These are phyloP conservation scores for Colletotrichum paranaense DNA, from an alignment of 2,329 filamentous ascomycete genomes.

Conservation along the genomic window DNA sequence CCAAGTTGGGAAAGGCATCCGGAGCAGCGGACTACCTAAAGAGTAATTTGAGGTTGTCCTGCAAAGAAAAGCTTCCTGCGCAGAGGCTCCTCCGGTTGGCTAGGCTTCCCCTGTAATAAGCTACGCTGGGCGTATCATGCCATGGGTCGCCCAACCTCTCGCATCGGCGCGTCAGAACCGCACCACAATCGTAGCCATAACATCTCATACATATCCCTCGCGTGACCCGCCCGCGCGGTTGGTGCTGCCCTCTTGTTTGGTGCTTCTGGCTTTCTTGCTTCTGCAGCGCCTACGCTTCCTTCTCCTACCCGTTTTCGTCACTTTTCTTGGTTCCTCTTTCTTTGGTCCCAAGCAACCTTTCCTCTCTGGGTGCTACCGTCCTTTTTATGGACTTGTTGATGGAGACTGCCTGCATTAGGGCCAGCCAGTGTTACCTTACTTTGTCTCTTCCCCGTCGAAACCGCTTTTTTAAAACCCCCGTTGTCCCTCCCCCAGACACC, in stretches of 20 bases:
- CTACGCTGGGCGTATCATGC: conserved; percentile 27
- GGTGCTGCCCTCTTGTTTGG: background rate
- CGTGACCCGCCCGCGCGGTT: conserved; percentile 25
- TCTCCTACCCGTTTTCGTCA: conserved; percentile 30
- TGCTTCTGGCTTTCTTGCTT: conserved; percentile 12
- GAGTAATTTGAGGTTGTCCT: conserved; percentile 25
- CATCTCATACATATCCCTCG: conserved; percentile 36
- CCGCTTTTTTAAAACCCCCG: conserved; percentile 27
- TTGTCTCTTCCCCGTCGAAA: conserved; percentile 23
- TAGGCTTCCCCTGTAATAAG: conserved; percentile 25
- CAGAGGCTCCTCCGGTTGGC: conserved; percentile 25
- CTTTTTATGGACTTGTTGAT: conserved; percentile 21
- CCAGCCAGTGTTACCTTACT: conserved; percentile 23
- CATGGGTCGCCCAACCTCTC: conserved; percentile 34
- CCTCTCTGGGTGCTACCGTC: conserved; percentile 13
- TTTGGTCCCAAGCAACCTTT: conserved; percentile 16
- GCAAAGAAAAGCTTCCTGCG: conserved; percentile 12
- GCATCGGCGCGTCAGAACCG: conserved; percentile 34
- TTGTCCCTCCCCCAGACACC: conserved; percentile 29
- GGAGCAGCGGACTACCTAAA: background rate
- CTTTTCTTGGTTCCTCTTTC: conserved; percentile 15
- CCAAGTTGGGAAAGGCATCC: no score
- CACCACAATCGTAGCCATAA: conserved; percentile 35
- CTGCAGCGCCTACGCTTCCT: conserved; percentile 18
- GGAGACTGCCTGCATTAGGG: conserved; percentile 34